Conservation (phyloP, 202 grass and related monocot genomes). For the Dendrocalamus latiflorus region DNA sequence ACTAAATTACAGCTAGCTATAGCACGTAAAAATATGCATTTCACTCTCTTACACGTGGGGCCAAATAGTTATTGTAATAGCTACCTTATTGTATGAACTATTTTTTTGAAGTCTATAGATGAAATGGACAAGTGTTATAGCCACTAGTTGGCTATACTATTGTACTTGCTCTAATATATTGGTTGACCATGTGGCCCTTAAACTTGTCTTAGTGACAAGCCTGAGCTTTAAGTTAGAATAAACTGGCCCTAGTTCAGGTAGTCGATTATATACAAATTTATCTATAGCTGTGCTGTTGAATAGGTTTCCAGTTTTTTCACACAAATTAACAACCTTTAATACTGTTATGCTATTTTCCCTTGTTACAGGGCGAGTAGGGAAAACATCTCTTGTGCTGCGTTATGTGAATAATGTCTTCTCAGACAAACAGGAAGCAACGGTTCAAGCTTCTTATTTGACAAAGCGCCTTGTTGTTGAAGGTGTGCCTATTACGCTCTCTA, state of each 20-base stretch:
- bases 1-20: too few relatives aligned
- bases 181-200: background rate
- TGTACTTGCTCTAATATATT: too few relatives aligned
- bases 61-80: too few relatives aligned
- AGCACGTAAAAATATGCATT: too few relatives aligned
- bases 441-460: conserved; percentile 78
- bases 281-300: background rate
- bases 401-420: conserved; percentile 82
- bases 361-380: conserved; percentile 60
- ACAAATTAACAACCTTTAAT: background rate
- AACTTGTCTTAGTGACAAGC: background rate
- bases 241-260: background rate
- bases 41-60: too few relatives aligned
- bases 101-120: too few relatives aligned
- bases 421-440: conserved; percentile 76
- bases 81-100: too few relatives aligned
- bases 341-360: background rate
- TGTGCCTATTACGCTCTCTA: conserved; percentile 79
- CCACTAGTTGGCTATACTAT: too few relatives aligned
- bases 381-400: conserved; percentile 72
- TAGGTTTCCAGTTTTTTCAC: background rate
- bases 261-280: background rate
- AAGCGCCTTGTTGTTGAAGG: conserved; percentile 69
- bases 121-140: too few relatives aligned
- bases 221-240: background rate